A percentile compares a stretch with the other conserved stretches of the same genome.
Conservation (phyloP, 2,329 filamentous ascomycete genomes). For the Hypoxylon sp. region DNA sequence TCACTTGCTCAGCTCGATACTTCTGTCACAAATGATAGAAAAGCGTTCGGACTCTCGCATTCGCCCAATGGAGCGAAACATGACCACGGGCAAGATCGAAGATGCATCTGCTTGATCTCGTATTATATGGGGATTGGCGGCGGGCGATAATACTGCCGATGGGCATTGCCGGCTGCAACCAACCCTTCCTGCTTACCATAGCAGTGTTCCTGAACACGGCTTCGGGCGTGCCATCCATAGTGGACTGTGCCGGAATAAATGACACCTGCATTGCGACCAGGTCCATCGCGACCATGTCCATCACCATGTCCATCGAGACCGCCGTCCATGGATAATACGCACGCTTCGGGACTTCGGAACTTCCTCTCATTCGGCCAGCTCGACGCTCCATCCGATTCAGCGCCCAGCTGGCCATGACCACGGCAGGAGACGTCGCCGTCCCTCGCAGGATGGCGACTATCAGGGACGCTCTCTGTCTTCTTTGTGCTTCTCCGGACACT, state of each 20-base stretch:
- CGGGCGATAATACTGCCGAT: background rate
- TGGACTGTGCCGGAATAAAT: conserved; percentile 10
- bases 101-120: background rate
- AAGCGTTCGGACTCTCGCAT: background rate
- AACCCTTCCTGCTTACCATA: background rate
- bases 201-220: background rate
- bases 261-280: background rate
- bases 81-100: background rate
- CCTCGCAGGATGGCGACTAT: conserved; percentile 10
- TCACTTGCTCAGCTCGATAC: background rate
- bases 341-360: conserved; percentile 9
- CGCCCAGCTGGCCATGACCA: conserved; percentile 8
- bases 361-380: conserved; percentile 17
- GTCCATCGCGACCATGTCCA: too few relatives aligned
- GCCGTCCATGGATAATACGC: background rate
- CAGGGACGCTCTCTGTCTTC: background rate
- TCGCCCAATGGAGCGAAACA: background rate
- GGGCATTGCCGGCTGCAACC: background rate
- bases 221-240: background rate
- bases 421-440: conserved; percentile 2
- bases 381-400: background rate
- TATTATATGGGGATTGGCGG: background rate
- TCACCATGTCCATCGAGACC: too few relatives aligned
- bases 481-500: conserved; percentile 2
- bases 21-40: background rate